A percentile compares a stretch with the other conserved stretches of the same genome.
Evolutionary conservation across 1,139 yeast species (phyloP).

Genomic region (Kodamaea arcana): DNA sequence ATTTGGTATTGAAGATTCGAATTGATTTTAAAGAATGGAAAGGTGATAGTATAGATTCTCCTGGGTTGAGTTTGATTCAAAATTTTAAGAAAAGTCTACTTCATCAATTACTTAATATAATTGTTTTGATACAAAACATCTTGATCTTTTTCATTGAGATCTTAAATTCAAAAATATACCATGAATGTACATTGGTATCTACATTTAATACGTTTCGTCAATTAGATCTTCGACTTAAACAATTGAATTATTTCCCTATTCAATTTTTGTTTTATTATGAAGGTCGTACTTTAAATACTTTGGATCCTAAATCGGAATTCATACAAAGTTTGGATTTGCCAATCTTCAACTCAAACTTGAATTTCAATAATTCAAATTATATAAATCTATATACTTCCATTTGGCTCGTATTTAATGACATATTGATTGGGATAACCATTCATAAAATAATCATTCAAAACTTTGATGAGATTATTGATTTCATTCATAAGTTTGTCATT

Average conservation of each 20-base stretch:
- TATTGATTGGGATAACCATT: slow-evolving; percentile 65
- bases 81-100: background rate
- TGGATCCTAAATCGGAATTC: background rate
- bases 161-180: slow-evolving; percentile 22
- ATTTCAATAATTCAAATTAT: slow-evolving; percentile 63
- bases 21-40: slow-evolving; percentile 8
- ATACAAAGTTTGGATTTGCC: slow-evolving; percentile 26
- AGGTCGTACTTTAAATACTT: slow-evolving; percentile 15
- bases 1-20: slow-evolving; percentile 26
- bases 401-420: slow-evolving; percentile 84
- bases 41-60: background rate
- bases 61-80: background rate
- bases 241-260: slow-evolving; percentile 73
- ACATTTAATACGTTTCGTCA: slow-evolving; percentile 71
- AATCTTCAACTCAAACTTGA: slow-evolving; percentile 34
- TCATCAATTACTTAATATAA: background rate
- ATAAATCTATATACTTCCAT: slow-evolving; percentile 82
- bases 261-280: slow-evolving; percentile 62
- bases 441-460: slow-evolving; percentile 50
- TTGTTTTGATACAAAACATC: slow-evolving; percentile 17
- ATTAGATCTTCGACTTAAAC: slow-evolving; percentile 72
- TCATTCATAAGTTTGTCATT: slow-evolving; percentile 36
- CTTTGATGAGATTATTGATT: slow-evolving; percentile 25
- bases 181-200: slow-evolving; percentile 18
- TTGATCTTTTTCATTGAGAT: slow-evolving; percentile 19